Evolutionary conservation across 768 basidiomycete genomes (phyloP).

Genomic region (Naganishia kalamii): DNA sequence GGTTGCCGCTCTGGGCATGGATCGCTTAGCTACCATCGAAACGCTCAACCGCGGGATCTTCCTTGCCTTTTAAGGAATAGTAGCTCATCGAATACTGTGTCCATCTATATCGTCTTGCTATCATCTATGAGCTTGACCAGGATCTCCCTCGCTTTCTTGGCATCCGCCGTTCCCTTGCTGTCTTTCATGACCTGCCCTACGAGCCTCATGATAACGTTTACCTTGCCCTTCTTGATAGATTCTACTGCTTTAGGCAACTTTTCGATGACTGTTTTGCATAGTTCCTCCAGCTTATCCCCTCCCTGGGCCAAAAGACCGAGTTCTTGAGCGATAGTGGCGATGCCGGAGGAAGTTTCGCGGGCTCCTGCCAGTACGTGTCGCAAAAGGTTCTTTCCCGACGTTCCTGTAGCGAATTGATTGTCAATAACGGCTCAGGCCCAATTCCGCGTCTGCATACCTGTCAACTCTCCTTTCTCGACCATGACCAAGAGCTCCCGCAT

Average conservation of each 20-base stretch:
- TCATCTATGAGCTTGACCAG: slow-evolving; percentile 45
- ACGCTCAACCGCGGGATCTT: slow-evolving; percentile 19
- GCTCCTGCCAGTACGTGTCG: slow-evolving; percentile 58
- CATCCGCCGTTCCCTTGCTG: slow-evolving; percentile 72
- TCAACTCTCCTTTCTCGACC: slow-evolving; percentile 61
- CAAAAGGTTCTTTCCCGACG: slow-evolving; percentile 71
- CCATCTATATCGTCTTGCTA: not conserved
- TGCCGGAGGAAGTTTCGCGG: slow-evolving; percentile 4
- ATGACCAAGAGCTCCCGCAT: slow-evolving; percentile 73
- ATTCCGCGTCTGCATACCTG: no score
- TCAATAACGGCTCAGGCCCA: no score
- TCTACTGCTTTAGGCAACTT: slow-evolving; percentile 62
- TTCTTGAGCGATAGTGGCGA: slow-evolving; percentile 15
- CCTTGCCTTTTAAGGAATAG: slow-evolving; percentile 11
- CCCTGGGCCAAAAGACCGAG: slow-evolving; percentile 3
- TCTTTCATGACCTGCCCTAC: slow-evolving; percentile 79
- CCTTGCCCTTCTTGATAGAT: slow-evolving; percentile 62
- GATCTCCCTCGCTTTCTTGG: slow-evolving; percentile 54
- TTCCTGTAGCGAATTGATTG: slow-evolving; percentile 52
- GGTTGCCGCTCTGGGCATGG: slow-evolving; percentile 38
- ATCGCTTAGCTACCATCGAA: slow-evolving; percentile 26
- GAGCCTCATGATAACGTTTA: slow-evolving; percentile 72
- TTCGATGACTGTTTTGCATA: slow-evolving; percentile 63
- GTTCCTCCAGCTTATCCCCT: slow-evolving; percentile 37
- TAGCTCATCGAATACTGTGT: not conserved